phyloP scores from a whole-genome alignment of 768 basidiomycete species.

The Tubosaeta sp. region DNA sequence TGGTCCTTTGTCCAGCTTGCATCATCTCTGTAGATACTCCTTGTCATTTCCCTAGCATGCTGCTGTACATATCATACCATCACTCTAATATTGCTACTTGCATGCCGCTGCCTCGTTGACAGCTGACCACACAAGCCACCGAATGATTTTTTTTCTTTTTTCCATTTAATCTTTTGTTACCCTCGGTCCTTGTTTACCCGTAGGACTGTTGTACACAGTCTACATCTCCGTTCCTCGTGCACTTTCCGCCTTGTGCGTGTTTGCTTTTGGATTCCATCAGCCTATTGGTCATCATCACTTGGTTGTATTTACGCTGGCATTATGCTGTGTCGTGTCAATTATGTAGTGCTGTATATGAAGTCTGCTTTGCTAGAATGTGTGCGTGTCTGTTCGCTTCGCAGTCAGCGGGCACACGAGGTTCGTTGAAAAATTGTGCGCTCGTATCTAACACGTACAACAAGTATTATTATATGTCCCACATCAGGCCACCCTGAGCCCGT shows the following conservation, averaged over 20 bases:
- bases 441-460: background rate
- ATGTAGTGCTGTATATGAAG: background rate
- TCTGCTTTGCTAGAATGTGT: background rate
- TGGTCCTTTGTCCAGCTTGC: slow-evolving; percentile 11
- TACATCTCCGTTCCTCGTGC: background rate
- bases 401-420: background rate
- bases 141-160: background rate
- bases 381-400: too few species aligned
- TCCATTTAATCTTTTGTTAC: background rate
- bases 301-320: background rate
- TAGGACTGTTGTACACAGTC: background rate
- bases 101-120: background rate
- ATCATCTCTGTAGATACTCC: slow-evolving; percentile 31
- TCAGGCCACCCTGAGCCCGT: too few species aligned
- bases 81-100: slow-evolving; percentile 18
- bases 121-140: background rate
- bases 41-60: slow-evolving; percentile 22
- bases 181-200: background rate
- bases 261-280: background rate
- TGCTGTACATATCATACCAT: slow-evolving; percentile 26
- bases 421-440: background rate
- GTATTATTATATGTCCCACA: too few species aligned
- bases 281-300: background rate
- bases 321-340: background rate
- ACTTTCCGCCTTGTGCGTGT: background rate